Percentiles rank a stretch among this genome's conserved stretches.
Evolutionary conservation across 805 yeast species (phyloP).

Genomic region (Candida caryicola): DNA sequence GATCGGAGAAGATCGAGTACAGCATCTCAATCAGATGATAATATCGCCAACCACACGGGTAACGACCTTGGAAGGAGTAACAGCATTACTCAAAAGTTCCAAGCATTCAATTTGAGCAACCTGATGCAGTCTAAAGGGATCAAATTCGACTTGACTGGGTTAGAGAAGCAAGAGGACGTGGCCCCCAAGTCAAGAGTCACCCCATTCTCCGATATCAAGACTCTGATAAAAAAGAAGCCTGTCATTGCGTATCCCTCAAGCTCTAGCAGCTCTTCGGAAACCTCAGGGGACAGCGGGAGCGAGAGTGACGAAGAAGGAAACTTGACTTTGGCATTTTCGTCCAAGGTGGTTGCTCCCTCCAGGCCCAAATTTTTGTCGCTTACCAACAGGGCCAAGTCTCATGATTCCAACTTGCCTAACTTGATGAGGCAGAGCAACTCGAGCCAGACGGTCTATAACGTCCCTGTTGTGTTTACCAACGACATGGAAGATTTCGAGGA

Average conservation of each 20-base stretch:
- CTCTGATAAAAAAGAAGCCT: neutral
- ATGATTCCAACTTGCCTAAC: constrained; percentile 39
- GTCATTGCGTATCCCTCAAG: neutral
- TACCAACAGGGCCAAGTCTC: constrained; percentile 37
- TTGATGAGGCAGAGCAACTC: constrained; percentile 14
- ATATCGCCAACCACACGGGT: constrained; percentile 1
- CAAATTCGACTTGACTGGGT: constrained; percentile 1
- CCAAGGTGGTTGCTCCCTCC: constrained; percentile 33
- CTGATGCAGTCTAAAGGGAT: constrained; percentile 30
- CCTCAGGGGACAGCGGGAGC: constrained; percentile 16
- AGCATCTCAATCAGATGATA: constrained; percentile 10
- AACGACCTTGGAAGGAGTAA: constrained; percentile 7
- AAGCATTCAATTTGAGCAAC: constrained; percentile 32
- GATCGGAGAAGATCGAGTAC: constrained; percentile 5
- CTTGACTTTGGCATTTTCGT: constrained; percentile 43
- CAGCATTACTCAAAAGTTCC: constrained; percentile 32
- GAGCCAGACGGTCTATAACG: constrained; percentile 15
- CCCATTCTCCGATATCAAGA: neutral
- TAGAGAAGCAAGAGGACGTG: constrained; percentile 15
- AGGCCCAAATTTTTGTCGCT: constrained; percentile 35
- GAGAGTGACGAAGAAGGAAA: constrained; percentile 43
- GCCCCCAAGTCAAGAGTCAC: constrained; percentile 16
- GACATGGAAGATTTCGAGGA: constrained; percentile 38
- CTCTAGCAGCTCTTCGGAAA: constrained; percentile 7
- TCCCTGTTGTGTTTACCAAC: constrained; percentile 32